phyloP scores from a whole-genome alignment of 2,329 filamentous ascomycete genomes.

The Ploettnerulaceae sp. region DNA sequence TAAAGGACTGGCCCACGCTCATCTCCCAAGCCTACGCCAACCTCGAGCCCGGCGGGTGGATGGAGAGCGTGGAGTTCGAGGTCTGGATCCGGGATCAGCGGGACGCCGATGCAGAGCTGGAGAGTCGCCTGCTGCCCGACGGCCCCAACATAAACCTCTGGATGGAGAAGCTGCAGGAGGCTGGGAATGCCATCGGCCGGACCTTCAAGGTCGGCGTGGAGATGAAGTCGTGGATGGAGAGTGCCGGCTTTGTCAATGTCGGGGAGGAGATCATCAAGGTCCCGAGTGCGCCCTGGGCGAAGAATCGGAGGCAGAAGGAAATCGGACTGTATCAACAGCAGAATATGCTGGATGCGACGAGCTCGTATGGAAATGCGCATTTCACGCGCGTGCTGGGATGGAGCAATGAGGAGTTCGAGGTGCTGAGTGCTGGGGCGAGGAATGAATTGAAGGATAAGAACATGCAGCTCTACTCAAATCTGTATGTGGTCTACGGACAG shows the following conservation, averaged over 20 bases:
- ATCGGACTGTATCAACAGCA: conserved; percentile 33
- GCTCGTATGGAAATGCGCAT: conserved; percentile 19
- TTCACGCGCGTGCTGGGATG: conserved; percentile 33
- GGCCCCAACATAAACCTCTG: not conserved
- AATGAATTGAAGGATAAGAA: conserved; percentile 31
- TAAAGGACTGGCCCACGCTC: conserved; percentile 32
- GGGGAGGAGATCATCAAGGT: not conserved
- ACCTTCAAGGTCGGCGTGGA: not conserved
- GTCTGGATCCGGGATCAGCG: conserved; percentile 17
- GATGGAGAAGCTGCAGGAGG: not conserved
- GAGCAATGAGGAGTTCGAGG: conserved; percentile 27
- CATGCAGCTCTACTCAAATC: conserved; percentile 34
- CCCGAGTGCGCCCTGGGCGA: conserved; percentile 36
- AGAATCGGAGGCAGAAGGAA: conserved; percentile 35
- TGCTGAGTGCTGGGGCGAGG: conserved; percentile 30
- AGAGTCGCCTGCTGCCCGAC: not conserved
- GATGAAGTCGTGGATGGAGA: not conserved
- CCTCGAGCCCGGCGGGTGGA: conserved; percentile 25
- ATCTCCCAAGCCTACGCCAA: conserved; percentile 21
- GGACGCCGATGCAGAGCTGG: not conserved
- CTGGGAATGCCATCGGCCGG: not conserved
- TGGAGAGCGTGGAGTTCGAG: conserved; percentile 28
- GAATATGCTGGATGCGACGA: conserved; percentile 21
- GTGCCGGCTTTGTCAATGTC: not conserved
- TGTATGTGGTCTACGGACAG: conserved; percentile 32